Percentiles rank a stretch among this genome's conserved stretches.
phyloP scores from a whole-genome alignment of 495 filamentous ascomycete genomes.

The Penicillium coprophilum region DNA sequence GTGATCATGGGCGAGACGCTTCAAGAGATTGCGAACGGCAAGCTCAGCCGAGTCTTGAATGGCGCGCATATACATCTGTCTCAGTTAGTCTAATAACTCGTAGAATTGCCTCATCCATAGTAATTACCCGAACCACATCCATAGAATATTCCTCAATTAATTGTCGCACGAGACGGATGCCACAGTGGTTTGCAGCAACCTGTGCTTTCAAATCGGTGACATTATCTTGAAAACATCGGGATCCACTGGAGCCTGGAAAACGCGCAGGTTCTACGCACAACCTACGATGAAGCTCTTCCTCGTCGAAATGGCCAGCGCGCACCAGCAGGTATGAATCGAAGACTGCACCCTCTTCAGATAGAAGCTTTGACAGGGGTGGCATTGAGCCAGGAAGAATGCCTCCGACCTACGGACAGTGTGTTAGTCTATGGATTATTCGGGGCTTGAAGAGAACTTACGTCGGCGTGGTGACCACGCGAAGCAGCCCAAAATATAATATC shows the following conservation, averaged over 20 bases:
- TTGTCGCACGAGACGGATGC: slow-evolving; percentile 79
- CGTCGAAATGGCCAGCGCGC: slow-evolving; percentile 78
- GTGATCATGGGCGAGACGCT: slow-evolving; percentile 66
- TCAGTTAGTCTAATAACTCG: neutral
- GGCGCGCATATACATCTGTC: slow-evolving; percentile 68
- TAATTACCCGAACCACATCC: slow-evolving; percentile 70
- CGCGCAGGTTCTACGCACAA: slow-evolving; percentile 75
- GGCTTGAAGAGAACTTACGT: slow-evolving; percentile 43
- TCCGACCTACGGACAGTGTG: slow-evolving; percentile 50
- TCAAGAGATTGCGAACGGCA: slow-evolving; percentile 75
- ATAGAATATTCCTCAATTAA: slow-evolving; percentile 88
- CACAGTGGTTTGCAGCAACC: slow-evolving; percentile 89
- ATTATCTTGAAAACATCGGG: slow-evolving; percentile 82
- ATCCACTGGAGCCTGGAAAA: slow-evolving; percentile 82
- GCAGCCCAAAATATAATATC: slow-evolving; percentile 92
- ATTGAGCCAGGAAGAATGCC: slow-evolving; percentile 90
- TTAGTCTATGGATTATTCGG: neutral
- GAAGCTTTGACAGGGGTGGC: slow-evolving; percentile 84
- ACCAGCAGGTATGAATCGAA: slow-evolving; percentile 89
- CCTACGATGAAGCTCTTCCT: slow-evolving; percentile 71
- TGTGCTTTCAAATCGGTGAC: slow-evolving; percentile 91
- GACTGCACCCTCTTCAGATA: slow-evolving; percentile 86
- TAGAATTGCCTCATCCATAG: neutral
- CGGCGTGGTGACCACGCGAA: slow-evolving; percentile 72
- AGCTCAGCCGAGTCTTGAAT: slow-evolving; percentile 88